Evolutionary conservation across 805 yeast species (phyloP).

Genomic region (Isabelozyma gotoi): DNA sequence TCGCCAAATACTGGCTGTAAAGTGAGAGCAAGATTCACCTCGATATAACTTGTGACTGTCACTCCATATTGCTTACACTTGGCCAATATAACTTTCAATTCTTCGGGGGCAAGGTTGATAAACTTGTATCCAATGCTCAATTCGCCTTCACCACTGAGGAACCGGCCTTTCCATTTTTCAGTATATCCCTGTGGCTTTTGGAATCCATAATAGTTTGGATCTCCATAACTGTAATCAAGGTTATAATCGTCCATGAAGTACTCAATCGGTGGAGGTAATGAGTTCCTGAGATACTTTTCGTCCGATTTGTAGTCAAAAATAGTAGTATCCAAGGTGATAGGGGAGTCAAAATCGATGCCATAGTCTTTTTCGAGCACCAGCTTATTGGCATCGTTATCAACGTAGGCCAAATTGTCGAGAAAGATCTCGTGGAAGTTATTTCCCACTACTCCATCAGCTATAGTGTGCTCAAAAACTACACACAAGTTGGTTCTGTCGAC

Average conservation of each 20-base stretch:
- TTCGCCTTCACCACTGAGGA: conserved; percentile 11
- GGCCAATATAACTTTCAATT: conserved; percentile 20
- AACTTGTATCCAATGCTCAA: conserved; percentile 22
- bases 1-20: conserved; percentile 28
- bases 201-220: conserved; percentile 22
- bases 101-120: conserved; percentile 23
- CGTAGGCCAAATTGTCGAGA: conserved; percentile 23
- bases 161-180: conserved; percentile 34
- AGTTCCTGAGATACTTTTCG: conserved; percentile 14
- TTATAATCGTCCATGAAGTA: conserved; percentile 22
- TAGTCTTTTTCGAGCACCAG: conserved; percentile 9
- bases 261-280: conserved; percentile 38
- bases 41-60: conserved; percentile 32
- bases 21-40: conserved; percentile 22
- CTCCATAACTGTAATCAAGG: conserved; percentile 24
- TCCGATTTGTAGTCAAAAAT: conserved; percentile 24
- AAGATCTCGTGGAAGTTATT: conserved; percentile 33
- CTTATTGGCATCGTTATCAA: conserved; percentile 8
- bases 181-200: conserved; percentile 15
- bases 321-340: conserved; percentile 6
- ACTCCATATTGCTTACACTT: conserved; percentile 29
- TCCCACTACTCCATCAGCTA: conserved; percentile 40
- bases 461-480: conserved; percentile 34
- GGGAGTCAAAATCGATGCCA: conserved; percentile 12
- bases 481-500: conserved; percentile 20